Conservation (phyloP, 148 eudicot genomes). For the Arctostaphylos glauca region DNA sequence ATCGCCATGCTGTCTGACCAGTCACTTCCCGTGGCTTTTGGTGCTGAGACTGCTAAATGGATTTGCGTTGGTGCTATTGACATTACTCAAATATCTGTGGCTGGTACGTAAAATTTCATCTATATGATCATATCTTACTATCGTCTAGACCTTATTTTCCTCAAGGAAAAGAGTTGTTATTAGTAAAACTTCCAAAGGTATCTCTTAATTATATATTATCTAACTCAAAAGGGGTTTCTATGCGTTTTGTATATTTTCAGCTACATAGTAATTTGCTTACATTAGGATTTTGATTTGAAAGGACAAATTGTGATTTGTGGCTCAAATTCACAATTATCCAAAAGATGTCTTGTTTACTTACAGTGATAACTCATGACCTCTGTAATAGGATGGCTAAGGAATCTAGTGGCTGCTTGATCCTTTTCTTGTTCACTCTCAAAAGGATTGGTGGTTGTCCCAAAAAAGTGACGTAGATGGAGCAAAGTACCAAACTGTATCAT, state of each 20-base stretch:
- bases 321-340: neutral
- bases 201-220: neutral
- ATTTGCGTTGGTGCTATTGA: slow-evolving; percentile 94
- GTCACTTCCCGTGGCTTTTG: slow-evolving; percentile 98
- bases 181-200: neutral
- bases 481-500: neutral
- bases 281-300: neutral
- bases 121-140: neutral
- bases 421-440: neutral
- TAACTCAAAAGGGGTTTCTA: neutral
- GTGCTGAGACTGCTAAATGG: slow-evolving; percentile 87
- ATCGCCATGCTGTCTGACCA: slow-evolving; percentile 31
- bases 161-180: neutral
- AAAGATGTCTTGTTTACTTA: neutral
- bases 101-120: slow-evolving; percentile 43
- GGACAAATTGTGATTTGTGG: neutral
- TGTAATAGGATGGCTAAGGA: neutral
- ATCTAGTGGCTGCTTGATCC: neutral
- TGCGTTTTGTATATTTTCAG: neutral
- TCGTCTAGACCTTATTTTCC: neutral
- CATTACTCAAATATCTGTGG: slow-evolving; percentile 84
- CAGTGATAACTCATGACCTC: neutral
- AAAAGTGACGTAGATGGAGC: neutral
- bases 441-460: neutral
- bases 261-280: neutral